Evolutionary conservation across 805 yeast genomes (phyloP).

Genomic region (Brettanomyces anomalus): DNA sequence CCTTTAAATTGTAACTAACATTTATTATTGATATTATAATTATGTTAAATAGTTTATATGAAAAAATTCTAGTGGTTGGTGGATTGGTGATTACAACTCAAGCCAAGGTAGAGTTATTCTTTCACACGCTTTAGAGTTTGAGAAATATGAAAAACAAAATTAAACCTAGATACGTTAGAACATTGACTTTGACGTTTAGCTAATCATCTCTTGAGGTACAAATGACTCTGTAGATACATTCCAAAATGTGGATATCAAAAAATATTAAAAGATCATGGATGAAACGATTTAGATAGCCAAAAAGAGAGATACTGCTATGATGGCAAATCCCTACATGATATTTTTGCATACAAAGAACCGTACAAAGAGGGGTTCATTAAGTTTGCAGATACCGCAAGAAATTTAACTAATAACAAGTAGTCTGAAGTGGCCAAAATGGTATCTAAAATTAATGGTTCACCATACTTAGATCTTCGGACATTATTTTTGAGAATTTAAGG

Average conservation of each 20-base stretch:
- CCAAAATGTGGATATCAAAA: constrained; percentile 38
- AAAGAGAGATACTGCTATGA: constrained; percentile 36
- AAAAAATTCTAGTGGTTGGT: constrained; percentile 60
- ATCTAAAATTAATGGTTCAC: constrained; percentile 33
- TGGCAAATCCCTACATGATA: constrained; percentile 54
- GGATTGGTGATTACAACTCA: constrained; percentile 71
- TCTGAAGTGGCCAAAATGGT: constrained; percentile 39
- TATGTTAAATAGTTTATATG: constrained; percentile 29
- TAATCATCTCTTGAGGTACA: constrained; percentile 55
- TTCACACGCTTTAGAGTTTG: constrained; percentile 40
- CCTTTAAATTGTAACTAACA: background rate
- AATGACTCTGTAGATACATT: constrained; percentile 50
- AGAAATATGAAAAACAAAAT: constrained; percentile 28
- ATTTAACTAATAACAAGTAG: constrained; percentile 37
- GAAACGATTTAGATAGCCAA: constrained; percentile 32
- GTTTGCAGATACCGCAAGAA: constrained; percentile 36
- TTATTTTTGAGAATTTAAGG: constrained; percentile 12
- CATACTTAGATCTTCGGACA: constrained; percentile 48
- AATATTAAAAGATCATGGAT: constrained; percentile 39
- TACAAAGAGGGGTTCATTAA: constrained; percentile 25
- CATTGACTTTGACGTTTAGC: background rate
- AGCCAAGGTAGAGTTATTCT: constrained; percentile 46
- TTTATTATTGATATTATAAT: background rate
- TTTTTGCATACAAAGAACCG: constrained; percentile 28
- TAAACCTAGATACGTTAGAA: no score